Percentiles rank a stretch among this genome's conserved stretches.
Evolutionary conservation across 2,329 filamentous ascomycete genomes (phyloP).

Genomic region (Lasiodiplodia citricola): DNA sequence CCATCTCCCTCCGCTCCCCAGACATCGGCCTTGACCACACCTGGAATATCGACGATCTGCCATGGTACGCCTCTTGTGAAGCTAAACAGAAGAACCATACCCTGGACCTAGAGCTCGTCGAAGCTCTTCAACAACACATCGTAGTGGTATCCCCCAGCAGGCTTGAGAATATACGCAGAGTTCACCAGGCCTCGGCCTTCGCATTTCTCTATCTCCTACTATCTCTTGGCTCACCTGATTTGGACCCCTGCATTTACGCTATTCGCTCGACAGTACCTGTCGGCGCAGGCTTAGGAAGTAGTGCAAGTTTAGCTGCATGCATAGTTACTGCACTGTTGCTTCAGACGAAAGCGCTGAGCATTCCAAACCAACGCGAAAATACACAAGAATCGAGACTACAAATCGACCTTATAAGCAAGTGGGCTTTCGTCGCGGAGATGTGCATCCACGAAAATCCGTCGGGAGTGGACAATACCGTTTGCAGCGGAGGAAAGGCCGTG

Average conservation of each 20-base stretch:
- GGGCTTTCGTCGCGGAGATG: conserved; percentile 97
- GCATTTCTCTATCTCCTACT: conserved; percentile 94
- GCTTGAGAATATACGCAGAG: conserved; percentile 75
- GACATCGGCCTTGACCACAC: conserved; percentile 89
- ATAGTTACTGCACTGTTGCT: conserved; percentile 77
- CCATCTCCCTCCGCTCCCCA: conserved; percentile 84
- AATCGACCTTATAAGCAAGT: conserved; percentile 92
- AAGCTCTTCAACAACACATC: conserved; percentile 80
- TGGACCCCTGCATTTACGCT: conserved; percentile 84
- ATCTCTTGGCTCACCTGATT: conserved; percentile 79
- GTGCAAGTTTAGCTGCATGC: conserved; percentile 90
- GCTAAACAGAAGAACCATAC: conserved; percentile 89
- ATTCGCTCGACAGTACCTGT: conserved; percentile 93
- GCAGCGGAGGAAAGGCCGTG: conserved; percentile 91
- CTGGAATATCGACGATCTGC: conserved; percentile 91
- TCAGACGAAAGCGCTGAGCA: conserved; percentile 85
- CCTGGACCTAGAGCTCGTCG: conserved; percentile 81
- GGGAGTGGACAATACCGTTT: conserved; percentile 95
- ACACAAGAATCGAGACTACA: conserved; percentile 85
- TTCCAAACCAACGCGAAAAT: conserved; percentile 90
- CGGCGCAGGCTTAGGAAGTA: conserved; percentile 87
- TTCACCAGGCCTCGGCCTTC: conserved; percentile 80
- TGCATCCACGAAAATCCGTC: conserved; percentile 97
- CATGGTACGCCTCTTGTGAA: conserved; percentile 81
- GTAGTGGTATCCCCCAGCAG: conserved; percentile 69